Percentiles rank a stretch among this genome's conserved stretches.
Evolutionary conservation across 2,329 filamentous ascomycete genomes (phyloP).

Genomic region (Cercospora zeae-maydis): DNA sequence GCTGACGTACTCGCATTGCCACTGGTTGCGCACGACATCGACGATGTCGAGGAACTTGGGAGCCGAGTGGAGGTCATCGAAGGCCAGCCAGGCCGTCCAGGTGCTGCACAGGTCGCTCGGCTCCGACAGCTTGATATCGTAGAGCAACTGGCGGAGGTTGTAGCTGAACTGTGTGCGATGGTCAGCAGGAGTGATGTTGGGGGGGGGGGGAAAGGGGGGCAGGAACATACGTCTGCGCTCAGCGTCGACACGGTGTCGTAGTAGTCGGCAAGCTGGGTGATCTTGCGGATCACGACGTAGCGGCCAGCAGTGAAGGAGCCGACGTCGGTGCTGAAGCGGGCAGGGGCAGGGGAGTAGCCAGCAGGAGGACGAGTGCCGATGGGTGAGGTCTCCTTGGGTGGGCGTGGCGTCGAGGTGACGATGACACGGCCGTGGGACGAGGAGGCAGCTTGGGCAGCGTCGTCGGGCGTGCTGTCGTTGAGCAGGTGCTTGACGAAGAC

Average conservation of each 20-base stretch:
- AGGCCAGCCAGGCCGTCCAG: conserved; percentile 31
- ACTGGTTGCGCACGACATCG: conserved; percentile 10
- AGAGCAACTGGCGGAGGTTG: conserved; percentile 15
- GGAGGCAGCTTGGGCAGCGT: not conserved
- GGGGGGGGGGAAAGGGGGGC: not conserved
- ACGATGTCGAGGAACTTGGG: not conserved
- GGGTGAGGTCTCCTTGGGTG: conserved; percentile 2
- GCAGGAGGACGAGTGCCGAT: conserved; percentile 22
- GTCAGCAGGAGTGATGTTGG: not conserved
- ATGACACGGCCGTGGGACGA: not conserved
- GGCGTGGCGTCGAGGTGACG: conserved; percentile 11
- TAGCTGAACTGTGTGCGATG: conserved; percentile 19
- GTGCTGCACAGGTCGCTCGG: not conserved
- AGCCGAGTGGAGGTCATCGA: conserved; percentile 41
- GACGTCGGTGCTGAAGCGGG: conserved; percentile 29
- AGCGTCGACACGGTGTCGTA: conserved; percentile 4
- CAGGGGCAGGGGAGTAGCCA: not conserved
- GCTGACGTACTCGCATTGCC: conserved; percentile 15
- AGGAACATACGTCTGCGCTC: conserved; percentile 20
- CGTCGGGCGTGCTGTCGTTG: conserved; percentile 20
- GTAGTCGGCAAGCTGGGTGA: conserved; percentile 1
- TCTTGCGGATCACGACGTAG: conserved; percentile 23
- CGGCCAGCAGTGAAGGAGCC: conserved; percentile 23
- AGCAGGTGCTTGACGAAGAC: conserved; percentile 16
- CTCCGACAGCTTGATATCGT: conserved; percentile 10